Conservation (phyloP, 2,329 filamentous ascomycete genomes). For the Fusarium pininemorale region DNA sequence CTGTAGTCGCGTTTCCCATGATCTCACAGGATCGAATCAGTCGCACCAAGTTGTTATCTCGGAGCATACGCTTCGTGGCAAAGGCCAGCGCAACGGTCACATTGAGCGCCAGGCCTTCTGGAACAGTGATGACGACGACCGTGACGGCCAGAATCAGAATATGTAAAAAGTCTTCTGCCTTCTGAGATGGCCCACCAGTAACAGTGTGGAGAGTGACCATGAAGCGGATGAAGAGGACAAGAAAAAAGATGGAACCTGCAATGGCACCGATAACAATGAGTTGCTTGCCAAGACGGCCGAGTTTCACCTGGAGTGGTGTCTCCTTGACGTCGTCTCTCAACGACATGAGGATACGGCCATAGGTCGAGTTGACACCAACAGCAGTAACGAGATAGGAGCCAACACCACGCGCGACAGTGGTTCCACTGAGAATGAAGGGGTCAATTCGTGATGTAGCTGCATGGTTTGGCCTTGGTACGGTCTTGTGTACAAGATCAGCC, state of each 20-base stretch:
- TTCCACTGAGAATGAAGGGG: slow-evolving; percentile 83
- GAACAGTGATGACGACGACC: slow-evolving; percentile 67
- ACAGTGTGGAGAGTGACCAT: slow-evolving; percentile 45
- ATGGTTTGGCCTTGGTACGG: slow-evolving; percentile 64
- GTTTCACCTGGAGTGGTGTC: slow-evolving; percentile 79
- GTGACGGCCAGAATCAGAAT: slow-evolving; percentile 68
- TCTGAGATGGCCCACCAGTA: slow-evolving; percentile 56
- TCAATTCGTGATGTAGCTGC: slow-evolving; percentile 65
- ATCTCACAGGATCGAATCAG: slow-evolving; percentile 68
- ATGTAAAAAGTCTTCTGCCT: slow-evolving; percentile 66
- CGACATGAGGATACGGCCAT: slow-evolving; percentile 82
- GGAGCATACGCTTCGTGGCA: slow-evolving; percentile 70
- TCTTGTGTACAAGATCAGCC: slow-evolving; percentile 77
- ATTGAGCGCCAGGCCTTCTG: slow-evolving; percentile 68
- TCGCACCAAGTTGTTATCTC: slow-evolving; percentile 70
- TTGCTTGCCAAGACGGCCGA: slow-evolving; percentile 80
- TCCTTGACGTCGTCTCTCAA: slow-evolving; percentile 79
- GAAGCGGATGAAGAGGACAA: slow-evolving; percentile 53
- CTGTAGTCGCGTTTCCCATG: slow-evolving; percentile 71
- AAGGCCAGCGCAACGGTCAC: slow-evolving; percentile 70
- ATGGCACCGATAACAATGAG: slow-evolving; percentile 61
- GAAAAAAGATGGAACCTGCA: slow-evolving; percentile 54
- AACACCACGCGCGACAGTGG: slow-evolving; percentile 79
- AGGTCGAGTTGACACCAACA: slow-evolving; percentile 76
- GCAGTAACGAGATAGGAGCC: slow-evolving; percentile 81